phyloP scores from a whole-genome alignment of 352 stramenopile species.

The Phytophthora aleatoria region DNA sequence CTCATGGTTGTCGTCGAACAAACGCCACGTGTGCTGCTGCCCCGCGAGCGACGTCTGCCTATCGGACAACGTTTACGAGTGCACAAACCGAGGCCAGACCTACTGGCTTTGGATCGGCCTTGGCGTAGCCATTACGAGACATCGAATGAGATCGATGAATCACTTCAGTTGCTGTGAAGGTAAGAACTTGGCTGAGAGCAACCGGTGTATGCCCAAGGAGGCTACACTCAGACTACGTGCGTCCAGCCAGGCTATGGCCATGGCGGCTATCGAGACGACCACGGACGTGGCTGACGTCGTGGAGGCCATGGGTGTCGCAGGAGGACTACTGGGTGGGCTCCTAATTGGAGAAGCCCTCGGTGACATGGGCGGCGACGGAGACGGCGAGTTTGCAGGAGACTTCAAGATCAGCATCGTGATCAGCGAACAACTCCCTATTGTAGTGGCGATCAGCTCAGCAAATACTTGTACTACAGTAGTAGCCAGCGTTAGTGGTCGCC shows the following conservation, averaged over 20 bases:
- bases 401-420: constrained; percentile 30
- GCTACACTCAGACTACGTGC: constrained; percentile 42
- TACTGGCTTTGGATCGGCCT: constrained; percentile 43
- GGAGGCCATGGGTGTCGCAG: constrained; percentile 44
- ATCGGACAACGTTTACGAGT: constrained; percentile 48
- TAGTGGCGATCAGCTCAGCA: too few species aligned
- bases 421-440: background rate
- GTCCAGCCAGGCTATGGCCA: constrained; percentile 33
- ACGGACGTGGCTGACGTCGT: constrained; percentile 31
- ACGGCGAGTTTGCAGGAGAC: constrained; percentile 39
- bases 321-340: constrained; percentile 43
- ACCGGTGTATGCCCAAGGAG: constrained; percentile 42
- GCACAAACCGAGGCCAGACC: constrained; percentile 40
- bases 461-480: too few species aligned
- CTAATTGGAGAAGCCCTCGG: constrained; percentile 44
- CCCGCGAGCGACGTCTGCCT: constrained; percentile 43
- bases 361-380: constrained; percentile 39
- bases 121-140: constrained; percentile 13
- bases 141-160: too few species aligned
- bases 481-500: too few species aligned
- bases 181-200: background rate
- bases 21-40: constrained; percentile 62
- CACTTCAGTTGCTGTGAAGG: too few species aligned
- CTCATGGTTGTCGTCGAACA: constrained; percentile 44
- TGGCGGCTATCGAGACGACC: constrained; percentile 29